phyloP scores from a whole-genome alignment of 2,329 filamentous ascomycete species.

The Calcarisporium arbuscula region DNA sequence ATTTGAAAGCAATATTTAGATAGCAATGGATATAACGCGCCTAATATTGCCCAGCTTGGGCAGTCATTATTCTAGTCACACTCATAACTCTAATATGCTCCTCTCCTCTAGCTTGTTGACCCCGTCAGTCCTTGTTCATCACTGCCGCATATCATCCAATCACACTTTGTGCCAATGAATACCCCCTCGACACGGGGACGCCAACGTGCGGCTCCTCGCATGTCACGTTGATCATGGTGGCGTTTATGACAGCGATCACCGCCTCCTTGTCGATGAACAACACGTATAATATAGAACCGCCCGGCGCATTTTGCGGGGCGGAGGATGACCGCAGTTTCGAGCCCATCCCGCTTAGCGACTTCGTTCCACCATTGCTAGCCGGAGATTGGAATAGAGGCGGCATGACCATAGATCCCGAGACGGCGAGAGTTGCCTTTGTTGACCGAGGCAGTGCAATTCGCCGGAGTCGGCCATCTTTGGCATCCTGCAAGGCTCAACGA shows the following conservation, averaged over 20 bases:
- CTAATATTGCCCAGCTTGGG: too few species aligned
- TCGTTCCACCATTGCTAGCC: constrained; percentile 19
- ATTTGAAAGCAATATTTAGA: too few species aligned
- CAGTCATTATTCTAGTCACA: too few species aligned
- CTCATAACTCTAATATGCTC: too few species aligned
- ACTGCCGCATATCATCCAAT: too few species aligned
- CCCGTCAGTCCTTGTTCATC: too few species aligned
- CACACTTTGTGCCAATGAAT: neutral
- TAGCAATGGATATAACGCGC: too few species aligned
- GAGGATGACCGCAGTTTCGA: constrained; percentile 20
- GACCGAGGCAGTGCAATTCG: constrained; percentile 13
- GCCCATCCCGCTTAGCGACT: constrained; percentile 16
- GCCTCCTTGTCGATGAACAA: constrained; percentile 18
- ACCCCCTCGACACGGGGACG: constrained; percentile 9
- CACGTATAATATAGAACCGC: constrained; percentile 18
- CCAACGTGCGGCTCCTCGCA: constrained; percentile 19
- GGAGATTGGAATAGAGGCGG: constrained; percentile 19
- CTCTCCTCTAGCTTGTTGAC: too few species aligned
- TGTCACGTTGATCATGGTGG: constrained; percentile 18
- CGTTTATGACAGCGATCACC: constrained; percentile 18
- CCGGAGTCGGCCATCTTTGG: constrained; percentile 14
- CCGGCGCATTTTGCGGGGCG: constrained; percentile 16
- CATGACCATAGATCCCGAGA: constrained; percentile 12
- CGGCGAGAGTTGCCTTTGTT: constrained; percentile 12
- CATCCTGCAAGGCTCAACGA: constrained; percentile 18